Evolutionary conservation across 1,284 basidiomycete genomes (phyloP).

Genomic region (Cystobasidium slooffiae): DNA sequence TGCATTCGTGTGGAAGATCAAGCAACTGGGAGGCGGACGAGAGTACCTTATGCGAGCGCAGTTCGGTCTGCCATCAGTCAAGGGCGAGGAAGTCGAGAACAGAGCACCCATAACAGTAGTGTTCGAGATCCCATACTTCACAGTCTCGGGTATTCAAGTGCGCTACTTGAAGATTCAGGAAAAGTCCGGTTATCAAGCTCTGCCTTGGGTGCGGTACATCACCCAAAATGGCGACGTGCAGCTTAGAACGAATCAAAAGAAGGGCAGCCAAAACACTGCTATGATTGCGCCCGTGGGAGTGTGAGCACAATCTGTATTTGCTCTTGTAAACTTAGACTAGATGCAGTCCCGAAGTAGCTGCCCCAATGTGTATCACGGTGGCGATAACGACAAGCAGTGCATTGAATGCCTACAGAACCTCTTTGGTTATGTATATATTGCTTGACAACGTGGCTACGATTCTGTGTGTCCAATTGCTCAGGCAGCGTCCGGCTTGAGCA

Average conservation of each 20-base stretch:
- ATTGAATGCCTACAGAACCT: no score
- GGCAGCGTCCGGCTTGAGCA: no score
- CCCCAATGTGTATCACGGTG: slow-evolving; percentile 6
- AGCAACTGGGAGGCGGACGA: slow-evolving; percentile 86
- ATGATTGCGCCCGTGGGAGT: slow-evolving; percentile 37
- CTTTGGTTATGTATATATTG: no score
- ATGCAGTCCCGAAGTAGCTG: not conserved
- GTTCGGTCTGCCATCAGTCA: slow-evolving; percentile 88
- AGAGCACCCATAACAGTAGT: slow-evolving; percentile 93
- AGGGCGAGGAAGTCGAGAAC: slow-evolving; percentile 81
- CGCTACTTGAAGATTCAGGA: slow-evolving; percentile 97
- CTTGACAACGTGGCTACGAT: no score
- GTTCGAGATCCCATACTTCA: slow-evolving; percentile 81
- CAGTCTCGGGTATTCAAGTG: slow-evolving; percentile 87
- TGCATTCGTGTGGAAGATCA: slow-evolving; percentile 97
- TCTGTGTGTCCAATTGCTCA: no score
- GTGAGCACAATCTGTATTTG: not conserved
- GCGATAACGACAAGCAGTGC: not conserved
- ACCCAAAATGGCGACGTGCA: slow-evolving; percentile 58
- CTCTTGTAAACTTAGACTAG: not conserved
- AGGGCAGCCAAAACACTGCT: slow-evolving; percentile 24
- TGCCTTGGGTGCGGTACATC: slow-evolving; percentile 88
- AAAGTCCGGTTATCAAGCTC: slow-evolving; percentile 93
- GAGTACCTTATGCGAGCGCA: slow-evolving; percentile 96
- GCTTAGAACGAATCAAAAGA: slow-evolving; percentile 38